Percentiles rank a stretch among this genome's conserved stretches.
Evolutionary conservation across 768 basidiomycete genomes (phyloP).

Genomic region (Tylopilus vinaceipallidus): DNA sequence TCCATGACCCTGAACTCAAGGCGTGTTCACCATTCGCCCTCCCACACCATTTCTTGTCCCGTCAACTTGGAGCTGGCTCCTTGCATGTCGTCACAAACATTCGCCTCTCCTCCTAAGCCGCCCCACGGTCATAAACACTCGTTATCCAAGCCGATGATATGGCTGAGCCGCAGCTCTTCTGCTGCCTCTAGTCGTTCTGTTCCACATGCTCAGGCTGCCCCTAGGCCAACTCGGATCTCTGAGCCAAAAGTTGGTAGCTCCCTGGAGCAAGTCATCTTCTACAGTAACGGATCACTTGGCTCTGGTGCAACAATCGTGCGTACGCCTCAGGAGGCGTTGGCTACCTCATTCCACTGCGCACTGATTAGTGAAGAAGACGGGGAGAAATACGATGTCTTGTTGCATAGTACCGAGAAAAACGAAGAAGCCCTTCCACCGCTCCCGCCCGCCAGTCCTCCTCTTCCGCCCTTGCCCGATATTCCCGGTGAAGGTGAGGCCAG

Average conservation of each 20-base stretch:
- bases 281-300: conserved; percentile 55
- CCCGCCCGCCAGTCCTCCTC: conserved; percentile 43
- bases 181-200: conserved; percentile 24
- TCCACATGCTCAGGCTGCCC: conserved; percentile 33
- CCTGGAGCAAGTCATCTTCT: conserved; percentile 28
- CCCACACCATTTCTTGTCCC: conserved; percentile 7
- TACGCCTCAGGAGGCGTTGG: conserved; percentile 78
- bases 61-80: conserved; percentile 29
- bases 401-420: conserved; percentile 15
- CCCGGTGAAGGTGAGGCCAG: neutral
- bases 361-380: conserved; percentile 13
- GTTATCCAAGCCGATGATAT: conserved; percentile 41
- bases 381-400: conserved; percentile 3
- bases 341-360: conserved; percentile 22
- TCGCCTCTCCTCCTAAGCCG: conserved; percentile 32
- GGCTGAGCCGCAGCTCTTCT: conserved; percentile 40
- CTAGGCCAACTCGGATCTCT: conserved; percentile 42
- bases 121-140: conserved; percentile 35
- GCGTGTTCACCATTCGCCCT: conserved; percentile 20
- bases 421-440: conserved; percentile 29
- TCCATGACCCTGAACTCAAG: conserved; percentile 29
- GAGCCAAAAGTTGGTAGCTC: conserved; percentile 40
- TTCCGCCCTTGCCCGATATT: conserved; percentile 49
- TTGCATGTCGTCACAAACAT: conserved; percentile 12
- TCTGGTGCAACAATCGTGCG: conserved; percentile 72